Conservation (phyloP, 2,329 filamentous ascomycete genomes). For the Aureobasidium sp. region DNA sequence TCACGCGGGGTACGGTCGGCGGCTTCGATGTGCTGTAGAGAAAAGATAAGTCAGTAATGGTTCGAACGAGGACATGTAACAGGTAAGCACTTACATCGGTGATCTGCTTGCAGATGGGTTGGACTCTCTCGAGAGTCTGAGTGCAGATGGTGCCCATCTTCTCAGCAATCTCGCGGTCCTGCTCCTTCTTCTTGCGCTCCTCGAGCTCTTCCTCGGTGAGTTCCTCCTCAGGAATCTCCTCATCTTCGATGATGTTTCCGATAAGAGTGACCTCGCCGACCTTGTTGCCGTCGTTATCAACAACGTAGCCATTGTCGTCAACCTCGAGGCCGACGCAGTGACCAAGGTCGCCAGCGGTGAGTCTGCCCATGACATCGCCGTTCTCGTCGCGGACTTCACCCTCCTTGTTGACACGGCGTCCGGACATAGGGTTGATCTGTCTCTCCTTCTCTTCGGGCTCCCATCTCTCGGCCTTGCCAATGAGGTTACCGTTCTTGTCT, state of each 20-base stretch:
- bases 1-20: constrained; percentile 75
- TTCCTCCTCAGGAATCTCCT: constrained; percentile 51
- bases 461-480: constrained; percentile 45
- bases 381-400: constrained; percentile 44
- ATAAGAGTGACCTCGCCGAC: constrained; percentile 55
- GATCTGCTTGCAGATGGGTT: constrained; percentile 80
- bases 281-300: constrained; percentile 52
- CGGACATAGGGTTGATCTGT: constrained; percentile 52
- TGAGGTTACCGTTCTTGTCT: constrained; percentile 46
- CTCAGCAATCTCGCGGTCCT: constrained; percentile 67
- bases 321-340: constrained; percentile 45
- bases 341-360: constrained; percentile 43
- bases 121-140: constrained; percentile 73
- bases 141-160: constrained; percentile 66
- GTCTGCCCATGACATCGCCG: constrained; percentile 40
- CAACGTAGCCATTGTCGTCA: constrained; percentile 44
- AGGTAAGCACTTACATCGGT: constrained; percentile 50
- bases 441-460: constrained; percentile 46
- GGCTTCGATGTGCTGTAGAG: constrained; percentile 58
- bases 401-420: constrained; percentile 44
- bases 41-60: constrained; percentile 22
- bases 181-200: constrained; percentile 44
- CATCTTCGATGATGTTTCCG: constrained; percentile 47
- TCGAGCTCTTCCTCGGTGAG: constrained; percentile 46
- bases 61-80: neutral